phyloP scores from a whole-genome alignment of 2,329 filamentous ascomycete species.

The Botrytis deweyae region DNA sequence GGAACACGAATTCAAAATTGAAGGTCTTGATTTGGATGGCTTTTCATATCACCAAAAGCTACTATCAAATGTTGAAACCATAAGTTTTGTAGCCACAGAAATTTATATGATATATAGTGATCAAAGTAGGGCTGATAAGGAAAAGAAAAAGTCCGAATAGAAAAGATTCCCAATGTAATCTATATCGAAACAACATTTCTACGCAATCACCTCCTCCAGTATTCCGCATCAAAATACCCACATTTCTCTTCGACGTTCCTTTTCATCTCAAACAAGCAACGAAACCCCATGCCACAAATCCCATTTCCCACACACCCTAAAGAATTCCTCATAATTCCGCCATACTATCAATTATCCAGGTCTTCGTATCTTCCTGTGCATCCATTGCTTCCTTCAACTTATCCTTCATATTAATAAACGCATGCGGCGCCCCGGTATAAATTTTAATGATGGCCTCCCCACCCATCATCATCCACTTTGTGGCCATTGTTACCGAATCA shows the following conservation, averaged over 20 bases:
- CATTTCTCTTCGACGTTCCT: background rate
- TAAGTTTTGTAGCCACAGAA: background rate
- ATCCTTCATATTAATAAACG: constrained; percentile 42
- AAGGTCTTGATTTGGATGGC: fast-evolving
- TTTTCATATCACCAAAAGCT: background rate
- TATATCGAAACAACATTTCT: background rate
- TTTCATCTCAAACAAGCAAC: no score
- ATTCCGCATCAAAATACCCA: background rate
- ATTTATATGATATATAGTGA: background rate
- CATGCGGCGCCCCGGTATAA: constrained; percentile 55
- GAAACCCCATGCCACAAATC: background rate
- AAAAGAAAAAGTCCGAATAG: fast-evolving
- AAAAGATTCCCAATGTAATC: background rate
- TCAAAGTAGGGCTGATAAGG: background rate
- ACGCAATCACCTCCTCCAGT: background rate
- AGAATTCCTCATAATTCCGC: background rate
- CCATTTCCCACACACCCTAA: background rate
- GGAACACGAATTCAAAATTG: background rate
- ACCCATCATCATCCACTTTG: constrained; percentile 53
- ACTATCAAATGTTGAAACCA: background rate
- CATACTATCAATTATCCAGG: constrained; percentile 26
- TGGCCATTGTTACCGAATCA: constrained; percentile 53
- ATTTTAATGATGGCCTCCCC: constrained; percentile 52
- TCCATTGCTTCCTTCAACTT: constrained; percentile 27
- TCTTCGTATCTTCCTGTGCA: constrained; percentile 28